Base-by-base conservation (phyloP, 139 green algal species). In the Pseudopediastrum boryanum region DNA sequence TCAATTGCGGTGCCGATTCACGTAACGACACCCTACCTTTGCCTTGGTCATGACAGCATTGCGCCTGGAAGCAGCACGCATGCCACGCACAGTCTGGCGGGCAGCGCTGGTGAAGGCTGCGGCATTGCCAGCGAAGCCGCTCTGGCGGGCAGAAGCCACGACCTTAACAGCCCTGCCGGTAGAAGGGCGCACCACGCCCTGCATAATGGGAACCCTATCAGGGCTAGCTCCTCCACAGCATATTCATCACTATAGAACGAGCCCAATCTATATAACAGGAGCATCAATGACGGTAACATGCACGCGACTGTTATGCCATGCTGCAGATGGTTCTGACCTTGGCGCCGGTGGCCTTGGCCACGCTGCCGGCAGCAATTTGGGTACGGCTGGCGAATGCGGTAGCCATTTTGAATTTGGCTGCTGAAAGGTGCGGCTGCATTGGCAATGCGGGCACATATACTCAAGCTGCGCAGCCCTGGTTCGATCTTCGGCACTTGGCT, bases 1-100 rank as follows among this genome's bases (percentile, higher is more conserved):
- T n/a, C n/a, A n/a, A n/a, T n/a, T n/a, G n/a, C n/a, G n/a, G 48
- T 58, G 6, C 39, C 42, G 41, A 21, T 64, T 13, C 25, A 42
- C 35, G 38, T 33, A 19, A 13, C 31, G 39, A 61, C 7, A 46
- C 19, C 75, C 39, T 66, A 69, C 76, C 85, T 86, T 85, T 41
- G 86, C 86, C 86, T 90, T 62, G 59, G 83, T 84, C 42, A 75
- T 33, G 23, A 90, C 86, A 35, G 83, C 81, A n/a, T 44, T 56
- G 31, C 63, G 44, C 63, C 75, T 48, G 43, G 41, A 50, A 16
- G 62, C 75, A 71, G 72, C n/a, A 19, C 63, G 63, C 63, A 56
- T 44, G 63, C 54, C 62, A 36, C 75, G 63, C n/a, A 61, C 42
- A n/a, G 36, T 48, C 46, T 75, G 33, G 38, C 44, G 46, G 63